Evolutionary conservation across 2,329 filamentous ascomycete species (phyloP).

Genomic region (Scedosporium aurantiacum): DNA sequence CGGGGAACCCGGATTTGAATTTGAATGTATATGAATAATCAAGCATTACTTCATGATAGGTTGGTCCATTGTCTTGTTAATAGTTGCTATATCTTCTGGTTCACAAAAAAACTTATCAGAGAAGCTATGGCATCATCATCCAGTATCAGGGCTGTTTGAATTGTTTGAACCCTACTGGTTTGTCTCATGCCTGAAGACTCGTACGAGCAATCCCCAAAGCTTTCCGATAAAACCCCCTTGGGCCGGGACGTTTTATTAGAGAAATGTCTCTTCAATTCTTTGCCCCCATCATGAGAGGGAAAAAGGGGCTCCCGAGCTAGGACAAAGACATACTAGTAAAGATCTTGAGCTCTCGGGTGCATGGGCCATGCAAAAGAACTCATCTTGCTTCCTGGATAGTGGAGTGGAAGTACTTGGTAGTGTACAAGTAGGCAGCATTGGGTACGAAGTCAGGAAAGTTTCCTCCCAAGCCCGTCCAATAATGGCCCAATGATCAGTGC

Average conservation of each 20-base stretch:
- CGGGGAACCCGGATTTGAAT: neutral
- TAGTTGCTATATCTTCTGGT: neutral
- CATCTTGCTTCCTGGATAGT: too few species aligned
- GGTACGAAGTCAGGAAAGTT: neutral
- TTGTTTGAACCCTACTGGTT: neutral
- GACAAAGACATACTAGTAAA: neutral
- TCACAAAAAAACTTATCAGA: neutral
- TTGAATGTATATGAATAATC: neutral
- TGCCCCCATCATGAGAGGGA: too few species aligned
- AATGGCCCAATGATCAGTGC: neutral
- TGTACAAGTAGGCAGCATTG: too few species aligned
- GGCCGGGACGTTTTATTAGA: too few species aligned
- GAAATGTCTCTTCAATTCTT: too few species aligned
- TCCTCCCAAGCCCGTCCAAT: neutral
- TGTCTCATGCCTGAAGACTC: neutral
- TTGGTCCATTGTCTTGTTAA: neutral
- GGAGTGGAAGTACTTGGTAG: too few species aligned
- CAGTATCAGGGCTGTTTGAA: neutral
- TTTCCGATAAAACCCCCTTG: too few species aligned
- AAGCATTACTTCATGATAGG: neutral
- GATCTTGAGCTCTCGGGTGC: neutral
- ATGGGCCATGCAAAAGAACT: constrained; percentile 3
- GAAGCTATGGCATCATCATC: neutral
- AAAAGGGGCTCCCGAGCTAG: neutral
- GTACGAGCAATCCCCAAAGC: neutral